These are phyloP conservation scores for Lentinula aciculospora DNA, from an alignment of 768 basidiomycete species.

Conservation along the genomic window DNA sequence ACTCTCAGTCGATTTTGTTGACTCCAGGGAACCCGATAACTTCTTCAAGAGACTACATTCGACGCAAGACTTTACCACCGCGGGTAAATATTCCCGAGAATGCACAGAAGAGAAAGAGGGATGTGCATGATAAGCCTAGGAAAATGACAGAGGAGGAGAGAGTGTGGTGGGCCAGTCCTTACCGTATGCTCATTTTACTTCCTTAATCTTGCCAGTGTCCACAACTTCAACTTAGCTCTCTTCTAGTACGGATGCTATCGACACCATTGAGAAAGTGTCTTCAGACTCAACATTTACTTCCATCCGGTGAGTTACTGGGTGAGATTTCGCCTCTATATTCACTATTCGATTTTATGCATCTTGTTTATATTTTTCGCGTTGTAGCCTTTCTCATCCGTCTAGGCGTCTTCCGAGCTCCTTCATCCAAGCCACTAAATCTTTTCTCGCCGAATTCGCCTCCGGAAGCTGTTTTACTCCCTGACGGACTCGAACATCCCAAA, in stretches of 20 bases:
- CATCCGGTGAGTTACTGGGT: constrained; percentile 44
- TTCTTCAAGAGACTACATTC: constrained; percentile 38
- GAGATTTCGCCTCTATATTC: no score
- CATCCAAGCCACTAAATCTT: constrained; percentile 8
- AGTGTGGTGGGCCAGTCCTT: constrained; percentile 70
- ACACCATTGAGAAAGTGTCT: constrained; percentile 57
- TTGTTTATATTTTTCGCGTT: not conserved
- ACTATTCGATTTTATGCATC: constrained; percentile 9
- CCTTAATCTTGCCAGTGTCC: not conserved
- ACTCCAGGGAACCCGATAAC: constrained; percentile 51
- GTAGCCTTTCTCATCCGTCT: constrained; percentile 67
- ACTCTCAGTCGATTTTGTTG: constrained; percentile 59
- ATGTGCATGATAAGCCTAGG: constrained; percentile 34
- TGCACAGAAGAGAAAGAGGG: constrained; percentile 8
- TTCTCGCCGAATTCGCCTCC: not conserved
- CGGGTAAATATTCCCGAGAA: constrained; percentile 26
- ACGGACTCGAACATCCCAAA: constrained; percentile 63
- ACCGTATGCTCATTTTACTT: constrained; percentile 43
- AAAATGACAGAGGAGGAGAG: constrained; percentile 61
- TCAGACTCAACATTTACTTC: constrained; percentile 44
- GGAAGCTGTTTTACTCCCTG: constrained; percentile 32
- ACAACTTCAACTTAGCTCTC: constrained; percentile 4
- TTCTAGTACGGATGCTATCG: constrained; percentile 65
- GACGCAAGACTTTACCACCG: constrained; percentile 57
- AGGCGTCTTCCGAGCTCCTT: constrained; percentile 38